Percentiles rank a stretch among this genome's conserved stretches.
These are phyloP conservation scores for Dalechampia spathulata DNA, from an alignment of 441 rosid species.

Conservation along the genomic window DNA sequence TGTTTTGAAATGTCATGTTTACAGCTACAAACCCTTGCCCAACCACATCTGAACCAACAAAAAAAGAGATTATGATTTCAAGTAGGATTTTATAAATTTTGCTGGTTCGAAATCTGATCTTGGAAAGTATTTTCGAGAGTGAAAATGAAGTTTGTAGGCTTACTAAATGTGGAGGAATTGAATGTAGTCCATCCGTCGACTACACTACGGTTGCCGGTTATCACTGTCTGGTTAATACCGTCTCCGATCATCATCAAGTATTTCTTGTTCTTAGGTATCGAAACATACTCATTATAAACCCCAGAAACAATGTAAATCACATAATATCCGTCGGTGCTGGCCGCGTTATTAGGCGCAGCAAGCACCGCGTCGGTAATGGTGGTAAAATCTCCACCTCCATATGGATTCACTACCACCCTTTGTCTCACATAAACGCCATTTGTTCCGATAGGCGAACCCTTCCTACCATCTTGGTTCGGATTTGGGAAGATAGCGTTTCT, in stretches of 20 bases:
- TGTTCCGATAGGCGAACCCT: constrained; percentile 30
- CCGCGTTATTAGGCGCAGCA: constrained; percentile 38
- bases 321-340: constrained; percentile 22
- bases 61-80: too few species aligned
- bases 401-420: constrained; percentile 36
- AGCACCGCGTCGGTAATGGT: constrained; percentile 40
- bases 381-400: constrained; percentile 31
- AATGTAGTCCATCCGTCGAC: constrained; percentile 42
- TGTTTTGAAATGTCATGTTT: constrained; percentile 60
- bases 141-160: neutral
- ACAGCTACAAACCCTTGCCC: constrained; percentile 54
- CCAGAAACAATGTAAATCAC: constrained; percentile 43
- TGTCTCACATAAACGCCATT: constrained; percentile 23
- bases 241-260: constrained; percentile 43
- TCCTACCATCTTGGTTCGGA: neutral
- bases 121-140: too few species aligned
- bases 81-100: too few species aligned
- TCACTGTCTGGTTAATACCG: constrained; percentile 34
- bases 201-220: constrained; percentile 32
- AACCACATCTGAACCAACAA: constrained; percentile 35
- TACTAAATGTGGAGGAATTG: constrained; percentile 43
- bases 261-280: constrained; percentile 28
- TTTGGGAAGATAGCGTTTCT: neutral
- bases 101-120: too few species aligned
- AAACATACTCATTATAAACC: constrained; percentile 42